phyloP scores from a whole-genome alignment of 306 rosid genomes.

The Cucurbita moschata region DNA sequence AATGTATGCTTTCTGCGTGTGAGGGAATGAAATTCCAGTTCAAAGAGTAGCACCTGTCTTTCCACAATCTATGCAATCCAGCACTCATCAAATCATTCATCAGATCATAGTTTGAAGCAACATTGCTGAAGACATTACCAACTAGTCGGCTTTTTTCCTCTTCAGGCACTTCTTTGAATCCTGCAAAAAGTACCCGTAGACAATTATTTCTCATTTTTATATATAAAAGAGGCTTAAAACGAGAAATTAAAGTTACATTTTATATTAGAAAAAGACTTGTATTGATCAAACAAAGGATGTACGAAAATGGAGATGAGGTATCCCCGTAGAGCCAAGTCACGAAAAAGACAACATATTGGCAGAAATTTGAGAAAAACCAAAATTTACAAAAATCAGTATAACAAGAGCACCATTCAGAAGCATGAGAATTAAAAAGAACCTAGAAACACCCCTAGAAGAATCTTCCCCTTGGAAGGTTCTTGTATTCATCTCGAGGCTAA shows the following conservation, averaged over 20 bases:
- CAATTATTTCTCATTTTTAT: not conserved
- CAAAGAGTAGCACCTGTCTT: conserved; percentile 48
- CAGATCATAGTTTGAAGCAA: conserved; percentile 70
- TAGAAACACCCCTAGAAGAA: not conserved
- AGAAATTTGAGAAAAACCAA: not conserved
- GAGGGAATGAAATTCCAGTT: not conserved
- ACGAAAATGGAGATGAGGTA: not conserved
- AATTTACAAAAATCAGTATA: not conserved
- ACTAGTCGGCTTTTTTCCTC: conserved; percentile 79
- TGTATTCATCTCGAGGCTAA: no score
- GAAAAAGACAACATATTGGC: not conserved
- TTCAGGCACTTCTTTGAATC: conserved; percentile 78
- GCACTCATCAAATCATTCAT: conserved; percentile 95
- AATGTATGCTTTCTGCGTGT: not conserved
- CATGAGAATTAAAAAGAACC: not conserved
- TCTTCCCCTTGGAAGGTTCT: no score
- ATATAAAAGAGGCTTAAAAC: not conserved
- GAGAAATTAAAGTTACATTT: not conserved
- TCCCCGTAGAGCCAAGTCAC: not conserved
- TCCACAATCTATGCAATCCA: conserved; percentile 94
- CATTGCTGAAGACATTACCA: conserved; percentile 75
- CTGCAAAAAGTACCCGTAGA: conserved; percentile 19
- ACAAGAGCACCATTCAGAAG: not conserved
- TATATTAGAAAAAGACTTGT: not conserved
- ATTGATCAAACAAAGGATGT: not conserved